phyloP scores from a whole-genome alignment of 257 asterid species.

The Penstemon eatonii region DNA sequence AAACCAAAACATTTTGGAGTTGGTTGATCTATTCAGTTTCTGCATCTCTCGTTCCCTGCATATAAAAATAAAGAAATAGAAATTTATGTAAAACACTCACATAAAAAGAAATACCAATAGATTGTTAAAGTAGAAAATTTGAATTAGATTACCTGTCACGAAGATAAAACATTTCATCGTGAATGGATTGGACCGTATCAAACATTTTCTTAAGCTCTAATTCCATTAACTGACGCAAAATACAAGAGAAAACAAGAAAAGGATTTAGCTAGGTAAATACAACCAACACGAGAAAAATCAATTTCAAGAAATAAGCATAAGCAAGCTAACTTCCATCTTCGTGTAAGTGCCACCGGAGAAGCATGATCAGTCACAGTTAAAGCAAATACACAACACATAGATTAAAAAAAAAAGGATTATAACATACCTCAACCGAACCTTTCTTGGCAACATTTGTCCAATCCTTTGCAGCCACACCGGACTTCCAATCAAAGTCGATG shows the following conservation, averaged over 20 bases:
- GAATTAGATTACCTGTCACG: slow-evolving; percentile 61
- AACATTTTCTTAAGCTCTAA: slow-evolving; percentile 72
- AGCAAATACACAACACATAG: background rate
- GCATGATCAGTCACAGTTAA: background rate
- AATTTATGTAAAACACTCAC: background rate
- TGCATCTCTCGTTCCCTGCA: slow-evolving; percentile 88
- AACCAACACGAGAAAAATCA: too few species aligned
- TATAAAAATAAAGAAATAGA: background rate
- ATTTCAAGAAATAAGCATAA: background rate
- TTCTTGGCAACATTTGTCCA: slow-evolving; percentile 83
- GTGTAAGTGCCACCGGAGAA: background rate
- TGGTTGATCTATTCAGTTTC: slow-evolving; percentile 62
- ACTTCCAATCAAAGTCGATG: slow-evolving; percentile 82
- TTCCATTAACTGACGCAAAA: slow-evolving; percentile 63
- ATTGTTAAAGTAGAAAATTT: background rate
- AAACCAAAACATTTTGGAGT: slow-evolving; percentile 73
- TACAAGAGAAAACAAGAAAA: slow-evolving; percentile 1
- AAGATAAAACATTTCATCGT: slow-evolving; percentile 81
- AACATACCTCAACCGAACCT: slow-evolving; percentile 72
- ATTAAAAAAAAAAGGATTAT: background rate
- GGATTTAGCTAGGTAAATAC: too few species aligned
- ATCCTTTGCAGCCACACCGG: slow-evolving; percentile 87
- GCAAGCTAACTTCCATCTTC: background rate
- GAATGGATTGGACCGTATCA: slow-evolving; percentile 66
- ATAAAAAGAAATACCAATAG: background rate